Evolutionary conservation across 2,329 filamentous ascomycete species (phyloP).

Genomic region (Grosmannia clavigera): DNA sequence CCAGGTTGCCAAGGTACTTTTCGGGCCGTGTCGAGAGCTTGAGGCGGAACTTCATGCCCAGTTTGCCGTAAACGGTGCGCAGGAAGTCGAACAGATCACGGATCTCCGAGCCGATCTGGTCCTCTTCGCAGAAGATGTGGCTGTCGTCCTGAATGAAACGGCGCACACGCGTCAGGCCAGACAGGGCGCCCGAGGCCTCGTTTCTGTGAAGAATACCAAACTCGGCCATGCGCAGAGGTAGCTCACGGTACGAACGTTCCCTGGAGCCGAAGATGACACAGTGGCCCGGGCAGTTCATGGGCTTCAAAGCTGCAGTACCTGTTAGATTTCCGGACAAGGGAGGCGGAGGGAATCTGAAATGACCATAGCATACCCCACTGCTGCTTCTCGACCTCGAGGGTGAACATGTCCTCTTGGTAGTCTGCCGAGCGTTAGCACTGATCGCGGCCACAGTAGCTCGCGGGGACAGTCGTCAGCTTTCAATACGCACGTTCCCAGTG

Average conservation of each 20-base stretch:
- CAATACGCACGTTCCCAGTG: conserved; percentile 57
- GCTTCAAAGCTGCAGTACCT: conserved; percentile 30
- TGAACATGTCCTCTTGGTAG: conserved; percentile 86
- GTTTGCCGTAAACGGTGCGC: conserved; percentile 58
- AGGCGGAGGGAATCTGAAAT: not conserved
- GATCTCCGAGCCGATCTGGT: conserved; percentile 65
- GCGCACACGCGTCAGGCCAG: conserved; percentile 70
- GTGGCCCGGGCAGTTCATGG: conserved; percentile 88
- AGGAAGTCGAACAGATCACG: conserved; percentile 81
- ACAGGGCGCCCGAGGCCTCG: conserved; percentile 69
- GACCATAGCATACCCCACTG: conserved; percentile 9
- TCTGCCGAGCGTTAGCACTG: conserved; percentile 21
- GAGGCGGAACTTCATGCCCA: conserved; percentile 84
- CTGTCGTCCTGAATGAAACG: conserved; percentile 86
- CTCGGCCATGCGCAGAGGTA: conserved; percentile 76
- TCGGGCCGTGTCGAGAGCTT: conserved; percentile 86
- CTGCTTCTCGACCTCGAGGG: conserved; percentile 69
- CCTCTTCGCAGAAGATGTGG: conserved; percentile 71
- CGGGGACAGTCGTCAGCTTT: not conserved
- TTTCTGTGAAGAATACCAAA: conserved; percentile 82
- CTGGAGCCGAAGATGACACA: conserved; percentile 71
- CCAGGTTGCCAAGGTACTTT: conserved; percentile 74
- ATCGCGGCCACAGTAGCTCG: too few species aligned
- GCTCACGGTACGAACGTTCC: conserved; percentile 62
- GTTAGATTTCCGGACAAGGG: not conserved